Conservation (phyloP, 108 stramenopile genomes). For the Discostella pseudostelligera region DNA sequence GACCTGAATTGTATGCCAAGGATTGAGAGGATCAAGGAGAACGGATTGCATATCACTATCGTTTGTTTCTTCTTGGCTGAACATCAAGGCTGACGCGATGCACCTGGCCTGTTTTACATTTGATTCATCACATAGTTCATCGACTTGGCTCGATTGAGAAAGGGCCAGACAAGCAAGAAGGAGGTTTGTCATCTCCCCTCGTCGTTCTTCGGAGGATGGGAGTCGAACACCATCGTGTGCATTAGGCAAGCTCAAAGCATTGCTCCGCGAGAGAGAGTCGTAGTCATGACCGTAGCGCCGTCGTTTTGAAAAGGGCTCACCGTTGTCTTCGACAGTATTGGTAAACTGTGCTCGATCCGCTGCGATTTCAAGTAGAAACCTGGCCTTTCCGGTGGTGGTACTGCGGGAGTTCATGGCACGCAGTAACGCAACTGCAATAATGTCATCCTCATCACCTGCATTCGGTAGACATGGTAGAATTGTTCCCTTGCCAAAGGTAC, state of each 20-base stretch:
- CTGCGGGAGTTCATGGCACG: constrained; percentile 23
- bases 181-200: constrained; percentile 18
- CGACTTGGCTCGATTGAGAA: constrained; percentile 14
- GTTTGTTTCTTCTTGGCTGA: neutral
- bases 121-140: constrained; percentile 5
- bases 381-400: constrained; percentile 21
- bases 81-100: constrained; percentile 26
- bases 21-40: constrained; percentile 49
- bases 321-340: neutral
- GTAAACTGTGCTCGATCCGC: constrained; percentile 5
- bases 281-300: too few species aligned
- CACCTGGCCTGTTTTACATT: constrained; percentile 15
- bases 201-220: constrained; percentile 1
- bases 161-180: constrained; percentile 31
- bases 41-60: too few species aligned
- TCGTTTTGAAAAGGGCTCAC: constrained; percentile 21
- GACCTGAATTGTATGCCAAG: constrained; percentile 44
- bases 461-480: constrained; percentile 10
- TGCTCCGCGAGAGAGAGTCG: too few species aligned
- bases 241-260: neutral
- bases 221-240: too few species aligned
- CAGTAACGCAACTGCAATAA: constrained; percentile 21
- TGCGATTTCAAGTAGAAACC: constrained; percentile 28
- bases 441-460: constrained; percentile 14
- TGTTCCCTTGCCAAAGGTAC: constrained; percentile 20